Conservation (phyloP, 2,329 filamentous ascomycete species). For the Diaporthe longicolla region DNA sequence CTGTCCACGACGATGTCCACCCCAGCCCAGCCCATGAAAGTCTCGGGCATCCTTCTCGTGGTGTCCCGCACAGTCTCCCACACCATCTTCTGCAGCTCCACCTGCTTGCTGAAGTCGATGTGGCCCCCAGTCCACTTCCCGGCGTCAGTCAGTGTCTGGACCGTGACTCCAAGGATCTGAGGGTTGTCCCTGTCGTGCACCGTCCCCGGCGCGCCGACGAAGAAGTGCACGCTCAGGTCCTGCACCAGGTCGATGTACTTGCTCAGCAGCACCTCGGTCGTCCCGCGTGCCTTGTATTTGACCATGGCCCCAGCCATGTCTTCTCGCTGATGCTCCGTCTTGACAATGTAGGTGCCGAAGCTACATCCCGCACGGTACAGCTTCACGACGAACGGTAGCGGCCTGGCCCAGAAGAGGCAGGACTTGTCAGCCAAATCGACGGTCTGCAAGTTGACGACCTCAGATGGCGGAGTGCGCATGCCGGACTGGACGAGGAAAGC, state of each 20-base stretch:
- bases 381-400: conserved; percentile 46
- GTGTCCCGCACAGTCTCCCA: conserved; percentile 45
- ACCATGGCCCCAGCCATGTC: conserved; percentile 40
- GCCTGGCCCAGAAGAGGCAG: conserved; percentile 37
- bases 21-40: conserved; percentile 47
- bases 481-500: conserved; percentile 45
- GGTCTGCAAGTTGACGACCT: conserved; percentile 39
- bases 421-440: conserved; percentile 32
- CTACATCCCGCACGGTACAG: conserved; percentile 46
- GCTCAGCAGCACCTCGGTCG: conserved; percentile 44
- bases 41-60: conserved; percentile 41
- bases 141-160: conserved; percentile 44
- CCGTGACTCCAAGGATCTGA: conserved; percentile 45
- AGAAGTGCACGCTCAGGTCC: conserved; percentile 46
- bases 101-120: conserved; percentile 46
- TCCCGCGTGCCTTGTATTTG: conserved; percentile 42
- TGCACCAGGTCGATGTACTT: conserved; percentile 45
- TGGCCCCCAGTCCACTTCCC: conserved; percentile 46
- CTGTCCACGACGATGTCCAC: conserved; percentile 46
- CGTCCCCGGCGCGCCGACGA: conserved; percentile 44
- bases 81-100: conserved; percentile 40
- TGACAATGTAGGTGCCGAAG: conserved; percentile 47
- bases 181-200: conserved; percentile 43
- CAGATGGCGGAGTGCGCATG: conserved; percentile 44
- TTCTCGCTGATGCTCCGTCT: conserved; percentile 37